These are phyloP conservation scores for Flammula alnicola DNA, from an alignment of 1,284 basidiomycete species.

Conservation along the genomic window DNA sequence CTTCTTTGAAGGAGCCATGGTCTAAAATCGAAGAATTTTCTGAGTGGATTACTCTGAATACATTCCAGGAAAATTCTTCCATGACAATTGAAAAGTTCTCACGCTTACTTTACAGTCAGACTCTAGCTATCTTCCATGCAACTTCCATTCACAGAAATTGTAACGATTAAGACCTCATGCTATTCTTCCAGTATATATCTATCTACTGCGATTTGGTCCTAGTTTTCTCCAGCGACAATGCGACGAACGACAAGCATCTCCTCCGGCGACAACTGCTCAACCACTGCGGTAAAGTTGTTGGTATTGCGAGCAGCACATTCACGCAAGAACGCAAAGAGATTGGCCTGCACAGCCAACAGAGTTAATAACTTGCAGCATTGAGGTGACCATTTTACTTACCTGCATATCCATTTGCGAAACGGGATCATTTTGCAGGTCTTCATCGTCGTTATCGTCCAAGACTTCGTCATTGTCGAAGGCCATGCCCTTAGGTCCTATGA, in stretches of 20 bases:
- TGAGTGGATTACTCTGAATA: conserved; percentile 2
- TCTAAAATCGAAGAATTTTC: neutral
- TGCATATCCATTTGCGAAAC: conserved; percentile 89
- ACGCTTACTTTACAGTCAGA: conserved; percentile 7
- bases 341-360: conserved; percentile 49
- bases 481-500: conserved; percentile 68
- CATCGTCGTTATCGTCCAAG: conserved; percentile 74
- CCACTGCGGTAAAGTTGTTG: conserved; percentile 66
- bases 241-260: conserved; percentile 72
- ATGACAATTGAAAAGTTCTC: conserved; percentile 16
- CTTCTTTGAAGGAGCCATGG: conserved; percentile 64
- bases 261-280: conserved; percentile 68
- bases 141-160: too few relatives aligned
- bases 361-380: conserved; percentile 5
- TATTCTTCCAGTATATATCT: neutral
- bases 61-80: conserved; percentile 20
- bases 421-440: conserved; percentile 87
- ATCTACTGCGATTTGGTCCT: neutral
- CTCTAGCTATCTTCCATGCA: neutral
- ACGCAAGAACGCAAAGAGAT: conserved; percentile 70
- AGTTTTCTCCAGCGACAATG: conserved; percentile 41
- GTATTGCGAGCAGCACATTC: conserved; percentile 71
- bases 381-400: conserved; percentile 56
- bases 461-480: conserved; percentile 77
- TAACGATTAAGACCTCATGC: too few relatives aligned